Base-by-base conservation (phyloP, 2,329 filamentous ascomycete species). In the Nigrograna mackinnonii region DNA sequence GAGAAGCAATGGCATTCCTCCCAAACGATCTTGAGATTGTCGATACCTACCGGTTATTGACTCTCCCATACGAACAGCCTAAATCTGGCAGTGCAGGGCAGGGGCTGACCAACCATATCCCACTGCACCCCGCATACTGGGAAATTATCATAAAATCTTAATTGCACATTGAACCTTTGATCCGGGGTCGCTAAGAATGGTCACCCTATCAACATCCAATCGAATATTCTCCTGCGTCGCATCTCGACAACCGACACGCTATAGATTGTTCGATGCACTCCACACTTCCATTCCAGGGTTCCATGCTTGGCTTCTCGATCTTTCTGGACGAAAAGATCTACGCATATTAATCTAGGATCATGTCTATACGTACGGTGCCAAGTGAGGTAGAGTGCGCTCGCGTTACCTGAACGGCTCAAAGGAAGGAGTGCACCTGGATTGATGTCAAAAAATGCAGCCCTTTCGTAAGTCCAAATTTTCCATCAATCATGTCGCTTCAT, bases 91-190 rank as follows among this genome's bases (percentile, higher is more conserved):
- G 35, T 48, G 49, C 38, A 39, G 41, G 31, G 35, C 32, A 35
- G 43, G 19, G 36, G 55, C 48, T n/a, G 30, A 37, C 22, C 37
- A 40, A 41, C 43, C 35, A 32, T 19, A 20, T 6, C 32, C 16
- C 33, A 41, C 38, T 48, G 46, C 53, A 60, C 60, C 56, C 62
- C 61, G 50, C 58, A 63, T 43, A 52, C 30, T 41, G 32, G 47
- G 36, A 48, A 49, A 49, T 50, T 51, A 42, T 39, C 47, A 49
- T 50, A 37, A 52, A 47, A 39, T 41, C 35, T 46, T 49, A 53
- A 62, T 55, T 44, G 48, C 33, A 36, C 32, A 37, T 36, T 44
- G n/a, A 12, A 26, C 28, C 22, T 35, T 41, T 17, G 31, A 16
- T 35, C 48, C 53, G 35, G 49, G 49, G n/a, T 18, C 3, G 51